phyloP scores from a whole-genome alignment of 2,329 filamentous ascomycete species.

The Ophiocordyceps camponoti-saundersi region DNA sequence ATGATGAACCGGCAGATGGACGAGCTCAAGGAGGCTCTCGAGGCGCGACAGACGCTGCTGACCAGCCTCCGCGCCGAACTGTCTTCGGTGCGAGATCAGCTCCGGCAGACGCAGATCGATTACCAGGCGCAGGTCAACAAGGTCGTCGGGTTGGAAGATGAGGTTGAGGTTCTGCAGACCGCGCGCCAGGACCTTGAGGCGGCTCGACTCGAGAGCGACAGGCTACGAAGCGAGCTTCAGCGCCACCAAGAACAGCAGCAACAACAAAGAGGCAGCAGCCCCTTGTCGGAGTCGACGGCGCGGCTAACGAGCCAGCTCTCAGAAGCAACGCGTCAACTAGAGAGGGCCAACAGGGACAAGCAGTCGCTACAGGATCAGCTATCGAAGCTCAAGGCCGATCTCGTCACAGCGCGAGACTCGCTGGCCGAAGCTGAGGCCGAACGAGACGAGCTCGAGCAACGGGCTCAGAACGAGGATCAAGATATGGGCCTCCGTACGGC shows the following conservation, averaged over 20 bases:
- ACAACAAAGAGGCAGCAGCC: constrained; percentile 7
- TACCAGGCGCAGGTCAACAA: constrained; percentile 46
- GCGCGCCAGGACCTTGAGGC: constrained; percentile 5
- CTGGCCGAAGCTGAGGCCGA: constrained; percentile 44
- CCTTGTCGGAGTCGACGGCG: constrained; percentile 25
- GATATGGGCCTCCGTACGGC: constrained; percentile 51
- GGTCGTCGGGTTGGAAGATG: constrained; percentile 53
- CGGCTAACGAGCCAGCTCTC: constrained; percentile 38
- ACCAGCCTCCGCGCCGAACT: constrained; percentile 51
- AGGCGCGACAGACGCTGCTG: constrained; percentile 45
- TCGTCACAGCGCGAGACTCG: constrained; percentile 39
- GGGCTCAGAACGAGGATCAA: constrained; percentile 34
- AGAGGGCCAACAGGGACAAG: constrained; percentile 41
- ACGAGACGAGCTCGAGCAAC: constrained; percentile 46
- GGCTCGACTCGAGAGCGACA: constrained; percentile 11
- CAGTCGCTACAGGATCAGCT: constrained; percentile 47
- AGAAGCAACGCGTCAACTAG: constrained; percentile 40
- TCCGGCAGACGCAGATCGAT: constrained; percentile 50
- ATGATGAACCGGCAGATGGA: constrained; percentile 57
- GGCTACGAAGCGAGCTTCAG: constrained; percentile 19
- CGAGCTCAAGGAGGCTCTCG: constrained; percentile 54
- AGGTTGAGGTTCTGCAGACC: constrained; percentile 53
- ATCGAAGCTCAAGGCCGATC: constrained; percentile 38
- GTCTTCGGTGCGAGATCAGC: constrained; percentile 47
- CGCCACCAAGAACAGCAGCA: constrained; percentile 8